Evolutionary conservation across 495 filamentous ascomycete genomes (phyloP), one percentile per base, ranked within the genome.

Genomic region (Lentithecium fluviatile): DNA sequence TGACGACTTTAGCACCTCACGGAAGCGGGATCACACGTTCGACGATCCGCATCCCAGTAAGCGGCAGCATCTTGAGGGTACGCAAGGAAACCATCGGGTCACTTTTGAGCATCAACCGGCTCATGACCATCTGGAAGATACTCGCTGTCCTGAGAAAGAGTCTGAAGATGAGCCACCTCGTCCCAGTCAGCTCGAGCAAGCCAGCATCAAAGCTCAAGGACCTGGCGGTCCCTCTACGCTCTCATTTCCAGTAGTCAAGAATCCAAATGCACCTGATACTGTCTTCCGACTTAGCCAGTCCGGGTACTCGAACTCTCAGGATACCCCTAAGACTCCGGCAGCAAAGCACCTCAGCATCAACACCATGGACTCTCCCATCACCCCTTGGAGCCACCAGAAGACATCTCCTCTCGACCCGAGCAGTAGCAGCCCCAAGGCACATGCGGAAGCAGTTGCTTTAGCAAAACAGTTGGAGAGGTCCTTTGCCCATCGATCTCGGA

Each of bases 211-310:
- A 56, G 64, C 70, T 13, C 58, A 64, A 25, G 62, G 68, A 15
- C n/a, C 13, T 21, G 48, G 20, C 11, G 52, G 46, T 1, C 67
- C 29, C 17, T 74, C 75, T n/a, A 72, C 68, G 0, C 77, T 90
- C 21, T 77, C 76, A 15, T 95, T 90, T 64, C 82, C 88, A 1
- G 83, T 93, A 10, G 89, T 95, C 15, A 96, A 96, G 72, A 82
- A 94, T 59, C 81, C 87, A 0, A 82, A 86, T 60, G 82, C 89
- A 59, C 79, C 82, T 24, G 79, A 78, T 58, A 90, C 88, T 1
- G 74, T 79, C 6, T 57, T 84, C 36, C 80, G 87, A 55, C 80
- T 91, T 48, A 92, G 87, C 69, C 89, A 95, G 71, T 82, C 76
- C 32, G 74, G 74, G 37, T 79, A 77, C 40, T 70, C 74, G 12